A percentile compares a stretch with the other conserved stretches of the same genome.
These are phyloP conservation scores for Trypanosoma scelopori DNA, from an alignment of 208 protist genomes.

Conservation along the genomic window DNA sequence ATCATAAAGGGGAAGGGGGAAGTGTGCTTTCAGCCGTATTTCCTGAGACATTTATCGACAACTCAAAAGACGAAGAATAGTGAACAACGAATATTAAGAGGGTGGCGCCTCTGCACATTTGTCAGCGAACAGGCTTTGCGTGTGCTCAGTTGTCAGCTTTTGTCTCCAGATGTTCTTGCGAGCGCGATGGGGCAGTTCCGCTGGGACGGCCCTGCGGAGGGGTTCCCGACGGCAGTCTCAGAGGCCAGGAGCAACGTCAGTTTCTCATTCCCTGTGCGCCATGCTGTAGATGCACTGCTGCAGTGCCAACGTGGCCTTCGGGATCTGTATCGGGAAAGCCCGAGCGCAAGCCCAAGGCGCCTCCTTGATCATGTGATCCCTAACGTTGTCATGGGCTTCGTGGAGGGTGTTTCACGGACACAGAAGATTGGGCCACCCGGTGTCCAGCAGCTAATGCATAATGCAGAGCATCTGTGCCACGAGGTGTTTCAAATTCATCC, in stretches of 20 bases:
- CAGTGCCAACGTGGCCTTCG: not conserved
- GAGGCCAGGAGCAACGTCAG: not conserved
- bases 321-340: not conserved
- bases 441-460: not conserved
- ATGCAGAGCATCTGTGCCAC: constrained; percentile 5
- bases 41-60: no score
- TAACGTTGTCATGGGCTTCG: constrained; percentile 5
- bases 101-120: constrained; percentile 1
- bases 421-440: not conserved
- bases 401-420: constrained; percentile 17
- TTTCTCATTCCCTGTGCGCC: not conserved
- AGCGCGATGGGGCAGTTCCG: constrained; percentile 7
- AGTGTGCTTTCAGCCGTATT: no score
- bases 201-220: constrained; percentile 2
- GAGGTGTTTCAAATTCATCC: constrained; percentile 3
- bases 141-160: constrained; percentile 4
- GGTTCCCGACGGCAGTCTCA: not conserved
- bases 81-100: no score
- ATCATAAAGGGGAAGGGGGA: no score
- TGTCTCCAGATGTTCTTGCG: constrained; percentile 5
- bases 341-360: not conserved
- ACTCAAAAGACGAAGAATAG: no score
- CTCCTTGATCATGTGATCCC: constrained; percentile 15
- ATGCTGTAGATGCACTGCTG: not conserved
- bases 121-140: constrained; percentile 2